Base-by-base conservation (phyloP, 129 eudicot genomes). In the sunflower (Helianthus annuus) region DNA sequence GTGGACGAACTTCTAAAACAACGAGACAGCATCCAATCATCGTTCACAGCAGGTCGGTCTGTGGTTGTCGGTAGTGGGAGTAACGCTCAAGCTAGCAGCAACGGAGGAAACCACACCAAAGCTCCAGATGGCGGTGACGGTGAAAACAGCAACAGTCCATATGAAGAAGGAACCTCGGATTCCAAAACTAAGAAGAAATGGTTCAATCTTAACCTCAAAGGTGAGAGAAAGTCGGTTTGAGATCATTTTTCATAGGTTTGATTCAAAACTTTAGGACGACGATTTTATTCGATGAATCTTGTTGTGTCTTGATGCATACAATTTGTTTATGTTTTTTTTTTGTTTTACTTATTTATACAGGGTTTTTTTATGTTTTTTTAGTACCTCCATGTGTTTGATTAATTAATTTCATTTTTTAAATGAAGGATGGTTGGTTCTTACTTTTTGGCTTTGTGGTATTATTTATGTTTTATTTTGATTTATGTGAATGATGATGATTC, bases 1-100 rank as follows among this genome's bases (percentile, higher is more conserved):
- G 99, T 94, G 48, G 99, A 94, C n/a, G 99, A 90, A 78, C 91
- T 94, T 83, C 82, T 94, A 34, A 90, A 94, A 85, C 86, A 88
- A 77, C 76, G 99, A 64, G 99, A 94, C 70, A 79, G 49, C 55
- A 83, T 94, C 74, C 99, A 90, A 52, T 94, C 99, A 16, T 69
- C 96, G 0, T 90, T 94, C 79, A 90, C 91, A 6, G 91, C 84
- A 39, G 70, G 73, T 6, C 84, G 89, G 68, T 69, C 97, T 9
- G 70, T 86, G 54, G 74, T 78, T 16, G 46, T 71, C 24, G 81
- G 78, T 45, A 63, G 83, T 14, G 79, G 71, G 9, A 69, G 82
- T 27, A 52, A 76, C 17, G 71, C 80, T 52, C 81, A 81, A 58
- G 72, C 76, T 76, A 71, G 67, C 45, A 84, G 87, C 75, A 64